Conservation (phyloP, 1,284 basidiomycete genomes). For the Ceratobasidium sp. region DNA sequence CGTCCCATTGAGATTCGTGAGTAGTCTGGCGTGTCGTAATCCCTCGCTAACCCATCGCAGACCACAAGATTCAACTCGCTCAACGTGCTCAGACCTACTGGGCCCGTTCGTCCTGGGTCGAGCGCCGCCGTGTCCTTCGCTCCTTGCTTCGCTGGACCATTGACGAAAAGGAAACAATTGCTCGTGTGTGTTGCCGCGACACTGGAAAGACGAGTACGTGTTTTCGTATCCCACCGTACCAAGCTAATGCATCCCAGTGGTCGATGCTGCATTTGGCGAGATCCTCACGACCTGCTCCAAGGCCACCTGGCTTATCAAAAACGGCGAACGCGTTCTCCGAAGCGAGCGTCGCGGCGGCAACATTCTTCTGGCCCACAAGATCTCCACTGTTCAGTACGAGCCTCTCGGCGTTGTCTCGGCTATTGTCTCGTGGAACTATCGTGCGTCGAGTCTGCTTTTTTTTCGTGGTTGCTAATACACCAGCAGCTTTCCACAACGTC, state of each 20-base stretch:
- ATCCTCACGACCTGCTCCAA: constrained; percentile 89
- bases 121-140: constrained; percentile 80
- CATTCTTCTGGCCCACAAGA: constrained; percentile 86
- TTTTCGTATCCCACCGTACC: neutral
- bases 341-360: constrained; percentile 77
- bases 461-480: neutral
- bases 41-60: constrained; percentile 72
- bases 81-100: constrained; percentile 72
- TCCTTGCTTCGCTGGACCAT: constrained; percentile 91
- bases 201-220: constrained; percentile 92
- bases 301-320: constrained; percentile 82
- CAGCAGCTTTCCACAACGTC: constrained; percentile 86
- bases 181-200: constrained; percentile 89
- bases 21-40: neutral
- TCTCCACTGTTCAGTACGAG: constrained; percentile 81
- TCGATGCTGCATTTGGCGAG: constrained; percentile 90
- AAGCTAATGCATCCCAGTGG: constrained; percentile 57
- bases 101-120: constrained; percentile 73
- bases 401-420: constrained; percentile 93
- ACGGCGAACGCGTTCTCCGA: constrained; percentile 76
- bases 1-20: constrained; percentile 23
- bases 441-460: constrained; percentile 54
- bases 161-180: constrained; percentile 83
- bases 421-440: constrained; percentile 94
- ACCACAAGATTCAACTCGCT: constrained; percentile 71